Evolutionary conservation across 805 yeast species (phyloP).

Genomic region (Candida xyloterini): DNA sequence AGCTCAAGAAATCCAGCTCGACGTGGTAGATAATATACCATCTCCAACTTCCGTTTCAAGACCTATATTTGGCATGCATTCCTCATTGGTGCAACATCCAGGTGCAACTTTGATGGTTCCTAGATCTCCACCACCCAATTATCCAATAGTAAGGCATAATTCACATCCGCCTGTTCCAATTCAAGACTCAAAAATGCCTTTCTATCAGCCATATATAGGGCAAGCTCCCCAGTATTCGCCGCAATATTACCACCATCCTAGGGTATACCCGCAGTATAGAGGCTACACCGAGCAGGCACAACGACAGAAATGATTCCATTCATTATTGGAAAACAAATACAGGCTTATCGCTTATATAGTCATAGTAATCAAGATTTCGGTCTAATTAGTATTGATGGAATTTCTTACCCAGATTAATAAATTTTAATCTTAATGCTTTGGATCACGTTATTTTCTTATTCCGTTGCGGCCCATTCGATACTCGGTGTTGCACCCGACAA

Average conservation of each 20-base stretch:
- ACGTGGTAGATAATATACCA: slow-evolving; percentile 11
- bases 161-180: slow-evolving; percentile 7
- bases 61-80: not conserved
- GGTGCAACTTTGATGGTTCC: slow-evolving; percentile 5
- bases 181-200: not conserved
- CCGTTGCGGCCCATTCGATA: slow-evolving; percentile 5
- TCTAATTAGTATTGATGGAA: not conserved
- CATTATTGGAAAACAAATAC: not conserved
- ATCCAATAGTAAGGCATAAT: slow-evolving; percentile 5
- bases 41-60: slow-evolving; percentile 6
- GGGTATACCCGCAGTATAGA: slow-evolving; percentile 3
- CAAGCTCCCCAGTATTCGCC: slow-evolving; percentile 7
- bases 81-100: slow-evolving; percentile 3
- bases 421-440: not conserved
- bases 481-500: slow-evolving; percentile 40
- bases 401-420: not conserved
- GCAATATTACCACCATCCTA: slow-evolving; percentile 8
- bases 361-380: no score
- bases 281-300: not conserved
- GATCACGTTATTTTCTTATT: slow-evolving; percentile 1
- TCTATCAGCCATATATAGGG: slow-evolving; percentile 5
- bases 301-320: not conserved
- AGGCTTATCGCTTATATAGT: not conserved
- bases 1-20: slow-evolving; percentile 19
- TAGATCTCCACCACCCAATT: slow-evolving; percentile 5